Evolutionary conservation across 805 yeast genomes (phyloP), one percentile per base, ranked within the genome.

Genomic region (Kodamaea nitidulidarum): DNA sequence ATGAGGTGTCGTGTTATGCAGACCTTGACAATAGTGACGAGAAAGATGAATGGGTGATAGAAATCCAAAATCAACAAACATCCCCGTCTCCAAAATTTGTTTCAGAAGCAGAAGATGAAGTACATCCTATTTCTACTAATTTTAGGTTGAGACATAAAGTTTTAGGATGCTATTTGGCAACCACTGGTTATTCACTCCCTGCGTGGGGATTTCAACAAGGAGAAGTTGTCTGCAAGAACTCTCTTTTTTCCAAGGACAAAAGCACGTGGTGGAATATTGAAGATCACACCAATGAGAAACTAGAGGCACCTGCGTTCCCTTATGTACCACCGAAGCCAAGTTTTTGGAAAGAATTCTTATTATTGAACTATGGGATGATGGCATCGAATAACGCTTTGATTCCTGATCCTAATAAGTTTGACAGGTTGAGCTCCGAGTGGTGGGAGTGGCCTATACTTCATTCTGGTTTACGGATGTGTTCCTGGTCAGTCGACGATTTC

Each of bases 1-100:
- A 71, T 66, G 99, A 93, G 67, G 96, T 87, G 11, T 78, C 96
- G 8, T 85, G 96, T 54, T 88, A 88, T 56, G 95, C 96, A 41
- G 76, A 78, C 46, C 71, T 74, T 35, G 68, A 74, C 0, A 58
- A 79, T 44, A 91, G 93, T 44, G 98, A 91, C 54, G 60, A 60
- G 3, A 84, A 85, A 54, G 97, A 90, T 58, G 82, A 93, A 61
- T 93, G 98, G 98, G 66, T 83, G 27, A 69, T 91, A 32, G 96
- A 91, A 64, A 73, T 93, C 48, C 84, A 78, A 40, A 76, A 77
- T 34, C 91, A 84, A 56, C 68, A 65, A 49, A 39, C 35, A 35
- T 55, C 72, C 39, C 58, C 76, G 11, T 49, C 70, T 43, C 39
- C 60, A 7, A 72, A 72, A 32, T 68, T 66, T 44, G 58, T 52